Evolutionary conservation across 2,329 filamentous ascomycete genomes (phyloP), one percentile per base, ranked within the genome.

Genomic region (Rachicladosporium sp.): DNA sequence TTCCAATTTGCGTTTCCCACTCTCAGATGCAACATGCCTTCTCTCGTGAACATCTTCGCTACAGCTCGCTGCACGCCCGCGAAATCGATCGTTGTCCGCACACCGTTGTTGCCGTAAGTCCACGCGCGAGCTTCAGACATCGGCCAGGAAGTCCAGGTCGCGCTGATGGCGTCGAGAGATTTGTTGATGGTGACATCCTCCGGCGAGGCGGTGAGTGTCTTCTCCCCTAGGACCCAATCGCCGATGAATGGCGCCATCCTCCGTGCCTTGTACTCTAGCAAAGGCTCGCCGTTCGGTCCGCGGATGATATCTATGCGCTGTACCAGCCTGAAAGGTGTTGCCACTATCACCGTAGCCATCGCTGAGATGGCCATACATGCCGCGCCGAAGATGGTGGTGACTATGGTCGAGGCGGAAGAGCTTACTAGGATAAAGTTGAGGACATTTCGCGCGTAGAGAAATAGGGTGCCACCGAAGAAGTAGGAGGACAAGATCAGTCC

Each of bases 1-100:
- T 56, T 56, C 44, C 46, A 54, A 12, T 40, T 50, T 3, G 48
- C 45, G 10, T 43, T 41, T 2, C 44, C 39, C 11, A 52, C 36
- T 3, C 45, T 42, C 9, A 56, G 31, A 36, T 51, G 49, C 2
- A 48, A 46, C 41, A 57, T 50, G 3, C 52, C 48, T 15, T 55
- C 51, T 15, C 53, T 41, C 10, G 48, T 34, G 31, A 47, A 54
- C 48, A 55, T 55, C 4, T 54, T 49, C 10, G 43, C 40, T 5
- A 48, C 43, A 15, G 15, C 15, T 19, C 15, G 15, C 15, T 19
- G 15, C 15, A 19, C 15, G 15, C 15, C 15, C 15, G 15, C 15
- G 15, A 19, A 19, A 19, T 19, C 15, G 15, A 19, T 19, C 15
- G 15, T 19, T 19, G 15, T 19, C 15, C 15, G 15, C 15, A 19